Percentiles rank a stretch among this genome's conserved stretches.
phyloP scores from a whole-genome alignment of 495 filamentous ascomycete species.

The Jackrogersella multiformis region DNA sequence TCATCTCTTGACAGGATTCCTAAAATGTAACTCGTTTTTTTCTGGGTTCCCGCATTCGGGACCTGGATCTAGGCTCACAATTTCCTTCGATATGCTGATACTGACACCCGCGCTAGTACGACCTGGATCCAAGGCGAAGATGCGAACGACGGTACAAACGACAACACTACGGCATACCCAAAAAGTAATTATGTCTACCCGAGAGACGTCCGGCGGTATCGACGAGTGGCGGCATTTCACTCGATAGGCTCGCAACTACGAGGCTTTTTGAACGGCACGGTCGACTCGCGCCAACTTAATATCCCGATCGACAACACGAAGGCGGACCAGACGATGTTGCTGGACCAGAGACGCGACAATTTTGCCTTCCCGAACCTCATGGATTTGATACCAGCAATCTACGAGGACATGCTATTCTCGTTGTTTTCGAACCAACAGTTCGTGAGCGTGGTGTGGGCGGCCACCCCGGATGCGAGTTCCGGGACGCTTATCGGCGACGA shows the following conservation, averaged over 20 bases:
- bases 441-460: constrained; percentile 49
- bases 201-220: constrained; percentile 38
- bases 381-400: constrained; percentile 42
- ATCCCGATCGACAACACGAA: constrained; percentile 49
- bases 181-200: constrained; percentile 49
- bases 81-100: not conserved
- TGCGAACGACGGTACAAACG: constrained; percentile 49
- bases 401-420: constrained; percentile 50
- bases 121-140: constrained; percentile 45
- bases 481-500: constrained; percentile 29
- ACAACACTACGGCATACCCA: constrained; percentile 51
- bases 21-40: not conserved
- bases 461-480: constrained; percentile 39
- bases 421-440: constrained; percentile 50
- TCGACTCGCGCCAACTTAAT: constrained; percentile 41
- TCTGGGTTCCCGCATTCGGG: too few relatives aligned
- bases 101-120: constrained; percentile 36
- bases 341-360: constrained; percentile 45
- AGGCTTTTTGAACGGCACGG: constrained; percentile 50
- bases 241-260: constrained; percentile 47
- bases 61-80: not conserved
- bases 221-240: constrained; percentile 49
- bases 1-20: not conserved
- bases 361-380: constrained; percentile 38
- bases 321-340: constrained; percentile 49